Conservation (phyloP, 208 protist species). For the Acanthamoeba royreba region DNA sequence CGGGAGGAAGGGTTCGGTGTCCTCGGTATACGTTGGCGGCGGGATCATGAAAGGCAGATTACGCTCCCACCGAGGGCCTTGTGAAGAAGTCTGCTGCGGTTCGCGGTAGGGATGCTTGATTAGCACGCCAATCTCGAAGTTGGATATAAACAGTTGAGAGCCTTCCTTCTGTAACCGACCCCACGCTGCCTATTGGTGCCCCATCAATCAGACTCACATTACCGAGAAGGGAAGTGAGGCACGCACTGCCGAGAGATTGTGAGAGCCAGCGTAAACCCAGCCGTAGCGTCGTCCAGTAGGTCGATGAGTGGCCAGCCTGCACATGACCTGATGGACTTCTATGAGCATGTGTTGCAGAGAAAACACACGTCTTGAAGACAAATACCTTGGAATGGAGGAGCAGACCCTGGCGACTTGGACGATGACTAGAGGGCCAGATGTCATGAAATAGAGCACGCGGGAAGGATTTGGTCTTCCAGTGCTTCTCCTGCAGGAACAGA, state of each 20-base stretch:
- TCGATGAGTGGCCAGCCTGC: neutral
- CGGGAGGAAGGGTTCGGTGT: neutral
- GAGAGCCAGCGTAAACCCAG: slow-evolving; percentile 53
- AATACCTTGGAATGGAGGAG: slow-evolving; percentile 19
- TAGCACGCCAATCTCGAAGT: slow-evolving; percentile 61
- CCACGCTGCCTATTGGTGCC: slow-evolving; percentile 54
- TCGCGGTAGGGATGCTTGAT: neutral
- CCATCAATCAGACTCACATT: too few relatives aligned
- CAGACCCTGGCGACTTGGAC: neutral
- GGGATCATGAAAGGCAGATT: neutral
- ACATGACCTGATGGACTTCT: neutral
- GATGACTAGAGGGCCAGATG: neutral
- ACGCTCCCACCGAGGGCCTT: neutral
- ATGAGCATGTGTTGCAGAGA: too few relatives aligned
- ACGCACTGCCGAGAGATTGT: slow-evolving; percentile 53
- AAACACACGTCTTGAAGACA: too few relatives aligned
- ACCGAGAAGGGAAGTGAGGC: too few relatives aligned
- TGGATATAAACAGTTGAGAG: slow-evolving; percentile 43
- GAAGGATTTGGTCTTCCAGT: neutral
- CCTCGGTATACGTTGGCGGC: neutral
- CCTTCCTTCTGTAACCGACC: slow-evolving; percentile 48
- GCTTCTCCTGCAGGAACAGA: neutral
- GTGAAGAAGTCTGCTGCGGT: too few relatives aligned
- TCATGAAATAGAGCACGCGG: neutral
- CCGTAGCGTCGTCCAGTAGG: slow-evolving; percentile 20